A percentile compares a stretch with the other conserved stretches of the same genome.
These are phyloP conservation scores for Hirsutella minnesotensis DNA, from an alignment of 2,329 filamentous ascomycete genomes.

Conservation along the genomic window DNA sequence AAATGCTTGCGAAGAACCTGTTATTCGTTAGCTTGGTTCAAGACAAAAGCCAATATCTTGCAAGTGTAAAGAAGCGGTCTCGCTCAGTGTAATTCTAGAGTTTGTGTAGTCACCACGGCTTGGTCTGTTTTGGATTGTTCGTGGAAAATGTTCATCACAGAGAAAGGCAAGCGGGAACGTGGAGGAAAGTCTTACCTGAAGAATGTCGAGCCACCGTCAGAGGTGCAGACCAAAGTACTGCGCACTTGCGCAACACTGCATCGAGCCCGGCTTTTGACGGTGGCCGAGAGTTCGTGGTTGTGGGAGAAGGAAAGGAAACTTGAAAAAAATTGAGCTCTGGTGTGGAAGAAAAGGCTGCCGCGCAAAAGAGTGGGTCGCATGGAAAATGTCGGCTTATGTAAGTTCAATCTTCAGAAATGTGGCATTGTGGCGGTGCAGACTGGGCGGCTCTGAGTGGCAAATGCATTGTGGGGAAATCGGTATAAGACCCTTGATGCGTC, in stretches of 20 bases:
- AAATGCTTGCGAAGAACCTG: constrained; percentile 7
- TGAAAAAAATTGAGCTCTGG: no score
- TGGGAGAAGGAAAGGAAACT: no score
- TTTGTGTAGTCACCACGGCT: constrained; percentile 39
- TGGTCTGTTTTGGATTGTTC: constrained; percentile 56
- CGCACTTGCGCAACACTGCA: neutral
- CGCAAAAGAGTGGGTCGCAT: no score
- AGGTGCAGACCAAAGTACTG: neutral
- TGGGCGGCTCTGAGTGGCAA: no score
- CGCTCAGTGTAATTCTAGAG: constrained; percentile 47
- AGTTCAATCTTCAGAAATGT: no score
- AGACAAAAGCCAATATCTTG: neutral
- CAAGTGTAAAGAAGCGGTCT: constrained; percentile 5
- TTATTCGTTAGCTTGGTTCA: constrained; percentile 8
- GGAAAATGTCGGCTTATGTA: no score
- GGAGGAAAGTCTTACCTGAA: neutral
- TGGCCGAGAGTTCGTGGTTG: no score
- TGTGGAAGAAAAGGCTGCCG: no score
- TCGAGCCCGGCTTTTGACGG: no score
- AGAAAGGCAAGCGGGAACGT: neutral
- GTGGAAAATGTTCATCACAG: constrained; percentile 24
- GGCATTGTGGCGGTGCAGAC: no score
- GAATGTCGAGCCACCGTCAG: neutral
- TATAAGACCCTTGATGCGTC: no score
- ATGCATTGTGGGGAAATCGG: no score